These are phyloP conservation scores for Castanea sativa DNA, from an alignment of 306 rosid genomes.

Conservation along the genomic window DNA sequence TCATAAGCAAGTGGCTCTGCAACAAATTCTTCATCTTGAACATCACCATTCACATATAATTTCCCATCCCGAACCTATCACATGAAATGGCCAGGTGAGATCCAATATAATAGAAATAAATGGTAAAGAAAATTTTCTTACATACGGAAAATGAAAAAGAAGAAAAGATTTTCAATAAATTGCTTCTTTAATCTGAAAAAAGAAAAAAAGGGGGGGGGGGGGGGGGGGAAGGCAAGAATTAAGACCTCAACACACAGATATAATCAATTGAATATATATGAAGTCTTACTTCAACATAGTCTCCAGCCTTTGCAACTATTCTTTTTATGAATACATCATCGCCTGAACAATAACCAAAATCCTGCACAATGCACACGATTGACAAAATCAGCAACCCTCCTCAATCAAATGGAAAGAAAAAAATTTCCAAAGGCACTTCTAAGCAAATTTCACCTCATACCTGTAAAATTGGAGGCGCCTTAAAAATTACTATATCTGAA, in stretches of 20 bases:
- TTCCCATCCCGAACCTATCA: conserved; percentile 75
- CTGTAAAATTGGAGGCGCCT: conserved; percentile 77
- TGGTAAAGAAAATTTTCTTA: neutral
- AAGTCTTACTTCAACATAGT: conserved; percentile 64
- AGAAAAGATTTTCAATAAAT: neutral
- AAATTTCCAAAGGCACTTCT: neutral
- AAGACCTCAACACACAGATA: neutral
- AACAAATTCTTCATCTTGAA: conserved; percentile 66
- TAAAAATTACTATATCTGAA: conserved; percentile 90
- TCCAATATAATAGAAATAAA: conserved; percentile 19
- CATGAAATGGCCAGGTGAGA: neutral
- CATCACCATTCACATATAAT: conserved; percentile 66
- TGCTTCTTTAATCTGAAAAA: too few species aligned
- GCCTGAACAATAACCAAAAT: conserved; percentile 53
- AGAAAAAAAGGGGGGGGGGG: too few species aligned
- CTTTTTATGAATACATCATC: conserved; percentile 88
- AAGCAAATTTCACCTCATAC: conserved; percentile 30
- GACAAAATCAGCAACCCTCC: conserved; percentile 10
- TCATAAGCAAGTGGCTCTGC: conserved; percentile 80
- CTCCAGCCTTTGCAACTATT: conserved; percentile 94
- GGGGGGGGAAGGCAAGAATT: neutral
- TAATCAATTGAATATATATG: neutral
- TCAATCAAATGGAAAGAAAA: neutral
- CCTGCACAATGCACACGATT: conserved; percentile 38
- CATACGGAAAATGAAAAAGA: neutral